Evolutionary conservation across 2,329 filamentous ascomycete genomes (phyloP).

Genomic region (Drechslera avenae): DNA sequence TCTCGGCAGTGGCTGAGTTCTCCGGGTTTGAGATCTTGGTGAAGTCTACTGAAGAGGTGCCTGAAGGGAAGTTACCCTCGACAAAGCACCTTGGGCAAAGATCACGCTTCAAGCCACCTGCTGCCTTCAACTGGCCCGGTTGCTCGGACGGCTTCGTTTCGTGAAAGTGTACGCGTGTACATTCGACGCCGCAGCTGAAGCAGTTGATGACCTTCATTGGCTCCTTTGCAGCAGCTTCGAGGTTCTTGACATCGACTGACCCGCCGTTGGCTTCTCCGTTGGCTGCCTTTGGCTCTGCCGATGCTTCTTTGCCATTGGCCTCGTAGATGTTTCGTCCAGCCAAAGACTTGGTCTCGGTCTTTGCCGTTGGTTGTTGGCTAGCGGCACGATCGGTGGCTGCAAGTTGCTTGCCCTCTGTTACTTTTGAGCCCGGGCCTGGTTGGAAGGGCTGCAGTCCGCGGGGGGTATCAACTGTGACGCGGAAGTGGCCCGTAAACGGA

Average conservation of each 20-base stretch:
- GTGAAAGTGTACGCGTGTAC: conserved; percentile 73
- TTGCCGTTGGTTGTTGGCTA: conserved; percentile 67
- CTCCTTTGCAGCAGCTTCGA: conserved; percentile 64
- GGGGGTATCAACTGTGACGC: conserved; percentile 92
- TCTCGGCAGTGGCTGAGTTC: conserved; percentile 77
- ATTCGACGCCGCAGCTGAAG: conserved; percentile 90
- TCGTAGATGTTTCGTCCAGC: conserved; percentile 96
- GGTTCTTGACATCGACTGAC: conserved; percentile 65
- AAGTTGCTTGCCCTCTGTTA: conserved; percentile 65
- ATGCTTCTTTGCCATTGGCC: conserved; percentile 83
- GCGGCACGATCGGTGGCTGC: conserved; percentile 74
- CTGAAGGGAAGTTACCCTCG: conserved; percentile 80
- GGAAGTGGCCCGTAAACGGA: conserved; percentile 96
- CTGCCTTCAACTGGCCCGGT: conserved; percentile 57
- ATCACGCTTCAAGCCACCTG: conserved; percentile 73
- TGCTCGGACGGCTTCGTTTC: conserved; percentile 65
- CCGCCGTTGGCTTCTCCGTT: conserved; percentile 73
- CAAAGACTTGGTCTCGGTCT: conserved; percentile 87
- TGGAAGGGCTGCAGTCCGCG: conserved; percentile 95
- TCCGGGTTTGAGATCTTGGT: conserved; percentile 86
- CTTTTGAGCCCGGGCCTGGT: conserved; percentile 74
- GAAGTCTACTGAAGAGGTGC: conserved; percentile 80
- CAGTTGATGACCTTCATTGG: conserved; percentile 76
- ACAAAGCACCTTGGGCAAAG: conserved; percentile 90
- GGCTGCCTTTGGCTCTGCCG: conserved; percentile 62